Evolutionary conservation across 2,329 filamentous ascomycete genomes (phyloP), one percentile per base, ranked within the genome.

Genomic region (Alternaria triticimaculans): DNA sequence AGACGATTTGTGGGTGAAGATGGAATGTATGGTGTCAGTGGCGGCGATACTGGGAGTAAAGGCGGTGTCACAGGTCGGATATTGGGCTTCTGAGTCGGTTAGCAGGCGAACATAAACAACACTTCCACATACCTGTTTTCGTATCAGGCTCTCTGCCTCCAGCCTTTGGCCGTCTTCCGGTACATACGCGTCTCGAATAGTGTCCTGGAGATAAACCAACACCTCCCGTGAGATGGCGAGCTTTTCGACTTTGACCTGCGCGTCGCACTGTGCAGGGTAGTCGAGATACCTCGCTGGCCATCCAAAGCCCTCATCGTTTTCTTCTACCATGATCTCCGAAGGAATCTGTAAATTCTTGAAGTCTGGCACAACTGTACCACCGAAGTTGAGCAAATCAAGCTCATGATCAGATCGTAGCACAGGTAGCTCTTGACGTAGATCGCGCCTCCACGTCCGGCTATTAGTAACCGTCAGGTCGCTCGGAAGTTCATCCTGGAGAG

Each of bases 391-490:
- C 56, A 85, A 65, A 66, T 86, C 84, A 23, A 81, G 67, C 37
- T 84, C 81, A 63, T 82, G 76, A 65, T 86, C 83, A 4, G 76
- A 79, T 4, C n/a, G 58, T 7, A 87, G 74, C 0, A 87, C 55
- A 3, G 86, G 85, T 37, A 81, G 60, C 56, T 87, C 84, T 10
- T 82, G 61, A 64, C 83, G 86, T 41, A 83, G 56, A 15, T 71
- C 30, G 51, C 30, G 54, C 72, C 71, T 18, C 46, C 69, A 59
- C 58, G 58, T 65, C 59, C 72, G 46, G 67, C 60, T 21, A 50
- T 60, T 66, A 66, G 12, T 45, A 4, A 20, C 33, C 10, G 49
- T 8, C 30, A 15, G 1, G 1, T 62, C 57, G 12, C 51, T 28
- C 6, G 55, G 11, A 3, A 51, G 58, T 11, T 37, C 21, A 4